These are phyloP conservation scores for Macaranga tanarius DNA, from an alignment of 441 rosid species.

Conservation along the genomic window DNA sequence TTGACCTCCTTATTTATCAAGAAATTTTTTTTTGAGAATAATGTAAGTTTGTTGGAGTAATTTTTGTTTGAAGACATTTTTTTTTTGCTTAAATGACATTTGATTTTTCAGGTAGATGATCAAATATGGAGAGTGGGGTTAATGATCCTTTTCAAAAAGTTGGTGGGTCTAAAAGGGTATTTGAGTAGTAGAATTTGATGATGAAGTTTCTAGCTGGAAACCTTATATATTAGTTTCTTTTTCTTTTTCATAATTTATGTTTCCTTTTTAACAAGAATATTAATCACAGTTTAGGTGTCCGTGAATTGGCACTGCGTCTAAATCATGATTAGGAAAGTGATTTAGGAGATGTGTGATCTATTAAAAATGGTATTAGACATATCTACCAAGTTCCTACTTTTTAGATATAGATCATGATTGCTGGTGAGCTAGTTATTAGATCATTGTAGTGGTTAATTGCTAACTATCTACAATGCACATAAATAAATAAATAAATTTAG, in stretches of 20 bases:
- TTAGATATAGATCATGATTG: neutral
- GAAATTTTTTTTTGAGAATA: no score
- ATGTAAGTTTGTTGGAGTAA: no score
- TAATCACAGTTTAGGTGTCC: conserved; percentile 17
- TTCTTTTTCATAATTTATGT: conserved; percentile 4
- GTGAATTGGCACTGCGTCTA: conserved; percentile 24
- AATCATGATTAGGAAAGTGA: conserved; percentile 16
- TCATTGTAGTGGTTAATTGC: neutral
- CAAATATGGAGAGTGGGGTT: neutral
- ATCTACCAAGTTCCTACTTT: conserved; percentile 7
- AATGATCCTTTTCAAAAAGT: conserved; percentile 10
- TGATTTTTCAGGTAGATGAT: neutral
- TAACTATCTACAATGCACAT: no score
- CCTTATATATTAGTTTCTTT: conserved; percentile 2
- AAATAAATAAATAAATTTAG: no score
- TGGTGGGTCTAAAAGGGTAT: conserved; percentile 15
- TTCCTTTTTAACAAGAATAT: conserved; percentile 11
- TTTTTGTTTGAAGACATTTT: no score
- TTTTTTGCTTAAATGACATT: no score
- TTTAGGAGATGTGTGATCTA: neutral
- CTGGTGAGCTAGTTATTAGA: neutral
- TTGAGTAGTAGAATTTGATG: conserved; percentile 20
- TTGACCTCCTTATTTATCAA: no score
- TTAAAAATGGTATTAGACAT: conserved; percentile 13
- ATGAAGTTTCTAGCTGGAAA: conserved; percentile 24